These are phyloP conservation scores for Rossbeevera mucosa DNA, from an alignment of 768 basidiomycete species.

Conservation along the genomic window DNA sequence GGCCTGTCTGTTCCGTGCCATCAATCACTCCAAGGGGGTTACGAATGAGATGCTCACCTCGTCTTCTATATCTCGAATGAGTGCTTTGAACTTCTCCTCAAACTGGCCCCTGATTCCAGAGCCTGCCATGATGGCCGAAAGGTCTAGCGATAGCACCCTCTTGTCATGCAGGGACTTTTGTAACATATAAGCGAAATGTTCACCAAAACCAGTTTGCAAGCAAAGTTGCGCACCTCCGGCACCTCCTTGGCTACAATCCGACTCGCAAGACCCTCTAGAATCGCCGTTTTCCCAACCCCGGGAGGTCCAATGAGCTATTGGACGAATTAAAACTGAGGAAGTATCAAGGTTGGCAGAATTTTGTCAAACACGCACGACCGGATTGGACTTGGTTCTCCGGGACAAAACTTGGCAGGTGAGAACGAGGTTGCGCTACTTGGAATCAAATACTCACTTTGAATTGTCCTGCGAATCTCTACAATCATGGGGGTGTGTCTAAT, in stretches of 20 bases:
- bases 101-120: slow-evolving; percentile 91
- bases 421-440: not conserved
- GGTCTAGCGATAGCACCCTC: slow-evolving; percentile 82
- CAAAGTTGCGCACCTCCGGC: slow-evolving; percentile 61
- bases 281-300: slow-evolving; percentile 91
- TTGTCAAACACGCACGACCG: slow-evolving; percentile 57
- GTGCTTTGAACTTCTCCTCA: slow-evolving; percentile 88
- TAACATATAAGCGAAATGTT: not conserved
- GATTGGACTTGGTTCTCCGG: slow-evolving; percentile 87
- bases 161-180: slow-evolving; percentile 77
- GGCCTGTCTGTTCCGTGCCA: slow-evolving; percentile 35
- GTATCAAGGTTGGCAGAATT: not conserved
- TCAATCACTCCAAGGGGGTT: slow-evolving; percentile 19
- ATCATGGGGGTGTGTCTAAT: not conserved
- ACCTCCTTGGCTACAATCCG: slow-evolving; percentile 87
- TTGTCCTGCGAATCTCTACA: slow-evolving; percentile 79
- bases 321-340: not conserved
- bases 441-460: slow-evolving; percentile 64
- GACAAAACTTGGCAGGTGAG: slow-evolving; percentile 56
- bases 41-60: slow-evolving; percentile 44
- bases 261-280: slow-evolving; percentile 84
- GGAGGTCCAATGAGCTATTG: slow-evolving; percentile 74
- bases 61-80: slow-evolving; percentile 86
- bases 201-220: not conserved
- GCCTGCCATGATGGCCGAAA: slow-evolving; percentile 80